Conservation (phyloP, 768 basidiomycete species). For the Amanita pseudoporphyria region DNA sequence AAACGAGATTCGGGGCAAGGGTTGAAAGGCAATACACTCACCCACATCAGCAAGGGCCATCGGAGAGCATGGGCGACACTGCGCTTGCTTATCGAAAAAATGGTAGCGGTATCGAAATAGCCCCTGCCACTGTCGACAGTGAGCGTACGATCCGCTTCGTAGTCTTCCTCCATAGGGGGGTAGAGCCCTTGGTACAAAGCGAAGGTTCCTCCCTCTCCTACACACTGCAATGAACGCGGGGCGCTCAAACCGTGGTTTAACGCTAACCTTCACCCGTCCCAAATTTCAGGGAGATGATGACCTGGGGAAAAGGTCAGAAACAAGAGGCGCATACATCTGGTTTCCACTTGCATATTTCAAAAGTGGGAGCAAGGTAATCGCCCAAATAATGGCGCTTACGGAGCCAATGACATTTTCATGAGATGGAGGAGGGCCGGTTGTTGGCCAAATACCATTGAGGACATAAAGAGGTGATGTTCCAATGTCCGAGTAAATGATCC, state of each 20-base stretch:
- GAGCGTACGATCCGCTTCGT: slow-evolving; percentile 42
- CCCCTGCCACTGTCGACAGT: slow-evolving; percentile 32
- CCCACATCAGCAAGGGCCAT: slow-evolving; percentile 50
- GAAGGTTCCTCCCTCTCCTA: slow-evolving; percentile 63
- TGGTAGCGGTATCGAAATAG: slow-evolving; percentile 5
- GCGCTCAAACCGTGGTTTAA: background rate
- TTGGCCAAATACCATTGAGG: slow-evolving; percentile 54
- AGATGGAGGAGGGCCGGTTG: slow-evolving; percentile 34
- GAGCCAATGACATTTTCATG: slow-evolving; percentile 56
- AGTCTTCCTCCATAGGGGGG: slow-evolving; percentile 35
- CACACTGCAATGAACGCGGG: background rate
- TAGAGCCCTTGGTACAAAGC: slow-evolving; percentile 54
- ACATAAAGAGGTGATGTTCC: slow-evolving; percentile 59
- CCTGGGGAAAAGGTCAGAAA: slow-evolving; percentile 15
- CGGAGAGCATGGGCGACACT: slow-evolving; percentile 23
- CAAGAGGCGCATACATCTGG: background rate
- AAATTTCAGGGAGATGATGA: slow-evolving; percentile 35
- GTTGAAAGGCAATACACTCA: slow-evolving; percentile 17
- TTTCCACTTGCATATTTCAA: slow-evolving; percentile 46
- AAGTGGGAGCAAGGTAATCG: slow-evolving; percentile 48
- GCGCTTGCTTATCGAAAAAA: slow-evolving; percentile 9
- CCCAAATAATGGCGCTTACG: slow-evolving; percentile 55
- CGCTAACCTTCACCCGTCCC: slow-evolving; percentile 14
- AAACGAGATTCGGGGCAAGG: background rate
- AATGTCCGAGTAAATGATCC: slow-evolving; percentile 40